Evolutionary conservation across 129 eudicot genomes (phyloP), one percentile per base, ranked within the genome.

Genomic region (Flaveria linearis): DNA sequence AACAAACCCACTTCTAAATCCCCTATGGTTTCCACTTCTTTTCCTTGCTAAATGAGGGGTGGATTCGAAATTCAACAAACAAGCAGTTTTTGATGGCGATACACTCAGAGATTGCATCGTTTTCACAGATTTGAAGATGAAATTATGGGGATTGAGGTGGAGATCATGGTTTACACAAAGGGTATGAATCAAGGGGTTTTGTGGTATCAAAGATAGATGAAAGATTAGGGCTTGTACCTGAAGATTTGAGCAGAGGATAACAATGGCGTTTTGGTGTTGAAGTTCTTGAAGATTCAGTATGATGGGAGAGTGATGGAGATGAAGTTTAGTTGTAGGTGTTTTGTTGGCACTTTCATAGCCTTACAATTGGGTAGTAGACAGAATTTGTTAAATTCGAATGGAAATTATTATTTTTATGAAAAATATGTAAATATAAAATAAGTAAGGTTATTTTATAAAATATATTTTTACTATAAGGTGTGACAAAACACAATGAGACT

Each of bases 21-120:
- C 9, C 55, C 64, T 50, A 72, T 73, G 43, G 77, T 46, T 81
- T 68, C 81, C 76, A 60, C n/a, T 17, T 46, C 74, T 80, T 80
- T 51, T 80, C 30, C 69, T 73, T 9, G 28, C 2, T 56, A 42
- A 80, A 28, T 53, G 64, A 73, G 26, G 74, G 42, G 50, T 7
- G 26, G 83, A 65, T 43, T 80, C 79, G 5, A 42, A 41, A 12
- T 74, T 80, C 13, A 66, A 57, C 7, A 80, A 52, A 80, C 41
- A 49, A 17, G 73, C 52, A 14, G 83, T 53, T 12, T n/a, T 80
- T 73, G 83, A 73, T 67, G 84, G 63, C 2, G 49, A 67, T 74
- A 56, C 30, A 80, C 62, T 66, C 14, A 67, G 69, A 36, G 84
- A 2, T 80, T 80, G 84, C 84, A 80, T 80, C 20, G 58, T 74